Base-by-base conservation (phyloP, 768 basidiomycete species). In the Agaricus bisporus region DNA sequence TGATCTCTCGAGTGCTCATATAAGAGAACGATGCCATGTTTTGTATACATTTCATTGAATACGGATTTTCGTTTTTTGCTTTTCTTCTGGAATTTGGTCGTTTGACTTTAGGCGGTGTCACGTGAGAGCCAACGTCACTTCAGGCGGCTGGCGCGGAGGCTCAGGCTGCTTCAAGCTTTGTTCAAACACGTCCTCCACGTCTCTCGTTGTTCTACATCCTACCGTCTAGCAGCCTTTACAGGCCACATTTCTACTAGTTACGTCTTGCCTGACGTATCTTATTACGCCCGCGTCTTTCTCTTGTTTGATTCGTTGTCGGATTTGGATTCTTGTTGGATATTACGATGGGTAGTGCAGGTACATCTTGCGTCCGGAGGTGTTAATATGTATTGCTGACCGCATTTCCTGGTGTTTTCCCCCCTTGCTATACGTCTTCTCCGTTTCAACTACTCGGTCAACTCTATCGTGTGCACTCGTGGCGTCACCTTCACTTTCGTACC, bases 341-440 rank as follows among this genome's bases (percentile, higher is more conserved):
- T 52, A 62, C 49, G 43, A 75, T 75, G 73, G 68, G 72, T 54
- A 70, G 73, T 59, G 71, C 72, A 62, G 73, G 73, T 75, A 56
- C 60, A 71, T 68, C 35, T 55, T 44, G 18, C 3, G 10, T 47
- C 26, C 54, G 57, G 17, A 14, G 4, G 9, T 22, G 25, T 43
- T 52, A 22, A 52, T 32, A 9, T 26, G 18, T n/a, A 29, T 41
- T 11, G 14, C 18, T 38, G 12, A 42, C 39, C 11, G 37, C n/a
- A 2, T 4, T 22, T 22, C 22, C 4, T 22, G 4, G 4, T 22
- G 14, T 15, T 53, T 4, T 51, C 50, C 26, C 25, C 18, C 22
- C 15, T 25, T 26, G 26, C 36, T 38, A 26, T 36, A 35, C 48
- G 18, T 22, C 11, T 32, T 32, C 32, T 32, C 11, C 5, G 7